These are phyloP conservation scores for Orbilia oligospora DNA, from an alignment of 2,329 filamentous ascomycete genomes.

Conservation along the genomic window DNA sequence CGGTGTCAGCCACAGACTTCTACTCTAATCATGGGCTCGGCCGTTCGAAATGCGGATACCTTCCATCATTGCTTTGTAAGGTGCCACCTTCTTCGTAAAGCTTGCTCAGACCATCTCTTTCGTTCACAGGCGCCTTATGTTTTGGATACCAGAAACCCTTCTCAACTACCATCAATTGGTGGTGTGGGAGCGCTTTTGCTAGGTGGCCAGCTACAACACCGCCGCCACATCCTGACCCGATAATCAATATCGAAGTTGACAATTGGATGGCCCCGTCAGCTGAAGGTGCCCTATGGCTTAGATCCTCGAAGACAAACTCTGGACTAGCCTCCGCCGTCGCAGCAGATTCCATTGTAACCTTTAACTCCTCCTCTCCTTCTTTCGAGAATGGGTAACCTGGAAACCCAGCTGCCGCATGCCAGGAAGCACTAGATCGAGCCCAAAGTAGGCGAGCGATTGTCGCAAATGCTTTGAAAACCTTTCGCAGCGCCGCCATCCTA, in stretches of 20 bases:
- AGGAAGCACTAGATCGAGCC: constrained; percentile 69
- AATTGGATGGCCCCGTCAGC: constrained; percentile 66
- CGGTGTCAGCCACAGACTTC: constrained; percentile 64
- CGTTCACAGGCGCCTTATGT: constrained; percentile 47
- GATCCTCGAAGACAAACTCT: constrained; percentile 65
- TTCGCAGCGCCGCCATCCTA: constrained; percentile 65
- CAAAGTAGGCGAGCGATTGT: constrained; percentile 35
- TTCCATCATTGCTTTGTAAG: constrained; percentile 51
- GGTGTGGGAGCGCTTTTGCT: constrained; percentile 75
- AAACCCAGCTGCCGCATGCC: constrained; percentile 69
- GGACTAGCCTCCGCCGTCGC: constrained; percentile 66
- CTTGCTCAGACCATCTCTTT: constrained; percentile 48
- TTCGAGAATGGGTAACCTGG: constrained; percentile 74
- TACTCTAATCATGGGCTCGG: constrained; percentile 62
- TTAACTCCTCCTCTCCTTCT: constrained; percentile 63
- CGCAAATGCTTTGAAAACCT: constrained; percentile 61
- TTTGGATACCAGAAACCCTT: constrained; percentile 77
- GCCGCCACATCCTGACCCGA: constrained; percentile 89
- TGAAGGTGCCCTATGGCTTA: constrained; percentile 69
- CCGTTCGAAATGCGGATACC: constrained; percentile 15
- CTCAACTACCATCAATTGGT: constrained; percentile 75
- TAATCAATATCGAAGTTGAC: constrained; percentile 84
- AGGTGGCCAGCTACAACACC: constrained; percentile 85
- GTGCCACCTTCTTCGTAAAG: constrained; percentile 49
- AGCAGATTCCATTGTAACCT: constrained; percentile 66